These are phyloP conservation scores for Leucoagaricus sp. DNA, from an alignment of 1,284 basidiomycete species.

Conservation along the genomic window DNA sequence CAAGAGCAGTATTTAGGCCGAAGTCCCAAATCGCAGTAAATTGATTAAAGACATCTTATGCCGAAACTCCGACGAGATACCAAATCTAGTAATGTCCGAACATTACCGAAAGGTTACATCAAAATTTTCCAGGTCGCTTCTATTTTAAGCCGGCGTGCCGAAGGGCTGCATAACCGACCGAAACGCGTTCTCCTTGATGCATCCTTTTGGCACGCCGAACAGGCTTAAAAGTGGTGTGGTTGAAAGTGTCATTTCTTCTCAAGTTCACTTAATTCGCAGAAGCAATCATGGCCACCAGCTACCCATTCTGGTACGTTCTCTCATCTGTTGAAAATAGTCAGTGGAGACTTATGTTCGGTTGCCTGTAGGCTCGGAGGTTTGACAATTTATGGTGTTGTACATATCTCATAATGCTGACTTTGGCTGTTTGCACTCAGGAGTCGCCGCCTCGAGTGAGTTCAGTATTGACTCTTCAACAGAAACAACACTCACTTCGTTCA, in stretches of 20 bases:
- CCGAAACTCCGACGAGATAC: neutral
- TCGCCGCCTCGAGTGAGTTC: conserved; percentile 74
- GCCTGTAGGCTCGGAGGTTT: conserved; percentile 70
- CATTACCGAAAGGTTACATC: neutral
- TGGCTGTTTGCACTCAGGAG: conserved; percentile 43
- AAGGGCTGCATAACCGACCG: neutral
- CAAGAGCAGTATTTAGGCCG: neutral
- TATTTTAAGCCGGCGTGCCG: neutral
- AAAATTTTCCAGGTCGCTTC: neutral
- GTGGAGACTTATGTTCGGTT: neutral
- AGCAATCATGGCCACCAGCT: conserved; percentile 33
- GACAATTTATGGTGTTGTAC: conserved; percentile 21
- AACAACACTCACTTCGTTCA: neutral
- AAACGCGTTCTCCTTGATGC: neutral
- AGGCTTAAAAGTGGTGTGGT: conserved; percentile 9
- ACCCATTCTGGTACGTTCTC: conserved; percentile 64
- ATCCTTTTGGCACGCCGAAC: neutral
- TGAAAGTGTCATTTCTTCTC: neutral
- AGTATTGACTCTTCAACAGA: neutral
- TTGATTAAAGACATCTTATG: neutral
- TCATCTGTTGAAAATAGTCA: conserved; percentile 4
- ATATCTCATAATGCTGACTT: conserved; percentile 8
- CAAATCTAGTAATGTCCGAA: conserved; percentile 1
- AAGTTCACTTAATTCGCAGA: conserved; percentile 15
- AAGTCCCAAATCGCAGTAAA: too few relatives aligned